Evolutionary conservation across 1,284 basidiomycete species (phyloP).

Genomic region (Cutaneotrichosporon mucoides): DNA sequence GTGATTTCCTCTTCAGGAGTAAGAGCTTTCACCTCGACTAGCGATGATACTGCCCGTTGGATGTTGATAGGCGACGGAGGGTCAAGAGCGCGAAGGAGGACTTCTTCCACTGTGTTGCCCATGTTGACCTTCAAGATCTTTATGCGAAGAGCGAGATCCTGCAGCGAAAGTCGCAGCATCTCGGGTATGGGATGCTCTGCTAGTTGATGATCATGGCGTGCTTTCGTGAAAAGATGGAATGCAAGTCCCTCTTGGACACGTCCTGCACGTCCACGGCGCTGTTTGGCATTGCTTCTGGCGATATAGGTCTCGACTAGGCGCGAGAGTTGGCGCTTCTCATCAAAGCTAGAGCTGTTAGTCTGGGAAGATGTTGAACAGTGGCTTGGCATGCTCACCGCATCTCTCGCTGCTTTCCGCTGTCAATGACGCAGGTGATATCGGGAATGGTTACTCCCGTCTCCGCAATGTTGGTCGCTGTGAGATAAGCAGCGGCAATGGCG

Average conservation of each 20-base stretch:
- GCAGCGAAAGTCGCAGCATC: slow-evolving; percentile 90
- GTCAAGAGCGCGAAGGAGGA: slow-evolving; percentile 80
- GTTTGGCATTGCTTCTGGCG: slow-evolving; percentile 88
- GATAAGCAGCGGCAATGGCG: background rate
- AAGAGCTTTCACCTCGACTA: slow-evolving; percentile 82
- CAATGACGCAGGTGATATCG: slow-evolving; percentile 96
- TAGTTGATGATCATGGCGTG: slow-evolving; percentile 74
- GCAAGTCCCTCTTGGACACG: slow-evolving; percentile 87
- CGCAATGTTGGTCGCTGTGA: slow-evolving; percentile 63
- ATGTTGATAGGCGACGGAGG: slow-evolving; percentile 84
- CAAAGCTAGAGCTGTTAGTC: slow-evolving; percentile 60
- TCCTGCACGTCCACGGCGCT: slow-evolving; percentile 85
- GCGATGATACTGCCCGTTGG: slow-evolving; percentile 80
- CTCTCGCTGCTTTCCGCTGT: slow-evolving; percentile 86
- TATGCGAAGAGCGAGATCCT: slow-evolving; percentile 89
- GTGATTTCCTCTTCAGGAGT: slow-evolving; percentile 88
- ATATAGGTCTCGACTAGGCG: slow-evolving; percentile 89
- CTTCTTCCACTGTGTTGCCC: slow-evolving; percentile 83
- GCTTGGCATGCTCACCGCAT: slow-evolving; percentile 60
- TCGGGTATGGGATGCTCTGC: slow-evolving; percentile 90
- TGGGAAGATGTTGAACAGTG: background rate
- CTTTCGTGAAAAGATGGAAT: slow-evolving; percentile 93
- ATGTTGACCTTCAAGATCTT: slow-evolving; percentile 94
- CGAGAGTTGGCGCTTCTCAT: slow-evolving; percentile 96
- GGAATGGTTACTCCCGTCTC: slow-evolving; percentile 98